Evolutionary conservation across 2,329 filamentous ascomycete species (phyloP), one percentile per base, ranked within the genome.

Genomic region (Zasmidium citrigriseum): DNA sequence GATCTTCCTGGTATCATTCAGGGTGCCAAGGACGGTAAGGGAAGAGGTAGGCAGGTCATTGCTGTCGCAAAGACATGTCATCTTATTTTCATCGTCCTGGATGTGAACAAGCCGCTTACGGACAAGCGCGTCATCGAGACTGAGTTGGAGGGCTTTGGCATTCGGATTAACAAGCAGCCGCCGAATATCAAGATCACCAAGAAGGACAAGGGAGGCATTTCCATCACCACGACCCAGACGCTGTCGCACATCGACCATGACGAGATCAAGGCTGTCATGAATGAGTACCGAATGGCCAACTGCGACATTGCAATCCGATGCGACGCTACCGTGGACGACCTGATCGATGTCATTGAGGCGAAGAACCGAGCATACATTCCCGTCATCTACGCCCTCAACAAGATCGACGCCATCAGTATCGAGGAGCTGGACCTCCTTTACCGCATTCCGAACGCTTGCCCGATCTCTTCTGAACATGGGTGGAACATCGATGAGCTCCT

Each of bases 101-200:
- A 99, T 72, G 95, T 99, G 71, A 98, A 98, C 80, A 99, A 99
- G 78, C 95, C 95, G 22, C 81, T 99, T 68, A 96, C 93, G 16
- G 95, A 99, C 78, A 99, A 99, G 82, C 86, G 91, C 61, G 83
- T 99, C 63, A 99, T 99, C 71, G 95, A 99, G 78, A 83, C 86
- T 52, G 95, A 99, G 79, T 78, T 99, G 73, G 95, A 99, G 75
- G 95, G 95, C 7, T 99, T 99, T 70, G 95, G 95, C 29, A 97
- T 99, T 73, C 86, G 95, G 57, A 93, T 98, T 81, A 99, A 99
- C 82, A 99, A 98, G 81, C 80, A 87, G 68, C 95, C 95, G 23
- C 95, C 95, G 44, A 99, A 99, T 75, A 99, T 99, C 71, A 90
- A 95, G n/a, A 96, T 97, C 82, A 96, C 89, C 79, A 99, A 99